phyloP scores from a whole-genome alignment of 805 yeast species.

The Sugiyamaella chiloensis region DNA sequence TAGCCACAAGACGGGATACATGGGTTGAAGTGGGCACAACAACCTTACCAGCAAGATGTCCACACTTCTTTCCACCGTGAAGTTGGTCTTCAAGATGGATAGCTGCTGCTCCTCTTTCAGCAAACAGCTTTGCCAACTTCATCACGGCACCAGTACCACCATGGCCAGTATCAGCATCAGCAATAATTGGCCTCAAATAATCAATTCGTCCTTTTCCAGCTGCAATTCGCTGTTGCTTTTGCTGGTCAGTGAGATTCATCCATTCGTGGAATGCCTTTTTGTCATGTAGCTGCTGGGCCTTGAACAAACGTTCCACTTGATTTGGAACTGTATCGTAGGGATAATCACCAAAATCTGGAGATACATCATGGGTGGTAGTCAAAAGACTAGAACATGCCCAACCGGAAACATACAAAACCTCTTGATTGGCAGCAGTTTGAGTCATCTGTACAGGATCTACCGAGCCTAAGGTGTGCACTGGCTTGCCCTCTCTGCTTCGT shows the following conservation, averaged over 20 bases:
- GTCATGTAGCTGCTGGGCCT: conserved; percentile 58
- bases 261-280: conserved; percentile 45
- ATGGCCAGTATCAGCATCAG: conserved; percentile 67
- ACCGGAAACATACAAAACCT: conserved; percentile 55
- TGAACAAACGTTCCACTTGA: conserved; percentile 56
- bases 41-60: conserved; percentile 60
- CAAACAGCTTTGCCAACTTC: conserved; percentile 63
- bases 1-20: conserved; percentile 51
- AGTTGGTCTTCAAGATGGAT: conserved; percentile 62
- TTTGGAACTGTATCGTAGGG: conserved; percentile 70
- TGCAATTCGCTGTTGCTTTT: conserved; percentile 26
- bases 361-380: conserved; percentile 60
- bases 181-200: conserved; percentile 59
- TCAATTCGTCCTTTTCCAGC: conserved; percentile 38
- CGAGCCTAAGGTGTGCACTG: conserved; percentile 58
- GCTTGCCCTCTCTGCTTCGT: conserved; percentile 41
- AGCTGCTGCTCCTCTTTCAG: conserved; percentile 67
- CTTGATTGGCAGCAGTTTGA: conserved; percentile 52
- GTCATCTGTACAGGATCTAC: conserved; percentile 63
- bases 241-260: conserved; percentile 29
- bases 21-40: conserved; percentile 59
- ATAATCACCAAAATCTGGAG: conserved; percentile 67
- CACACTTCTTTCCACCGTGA: conserved; percentile 65
- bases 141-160: conserved; percentile 61
- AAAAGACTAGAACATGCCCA: conserved; percentile 59